Evolutionary conservation across 2,329 filamentous ascomycete species (phyloP).

Genomic region (Chaetomiaceae sp.): DNA sequence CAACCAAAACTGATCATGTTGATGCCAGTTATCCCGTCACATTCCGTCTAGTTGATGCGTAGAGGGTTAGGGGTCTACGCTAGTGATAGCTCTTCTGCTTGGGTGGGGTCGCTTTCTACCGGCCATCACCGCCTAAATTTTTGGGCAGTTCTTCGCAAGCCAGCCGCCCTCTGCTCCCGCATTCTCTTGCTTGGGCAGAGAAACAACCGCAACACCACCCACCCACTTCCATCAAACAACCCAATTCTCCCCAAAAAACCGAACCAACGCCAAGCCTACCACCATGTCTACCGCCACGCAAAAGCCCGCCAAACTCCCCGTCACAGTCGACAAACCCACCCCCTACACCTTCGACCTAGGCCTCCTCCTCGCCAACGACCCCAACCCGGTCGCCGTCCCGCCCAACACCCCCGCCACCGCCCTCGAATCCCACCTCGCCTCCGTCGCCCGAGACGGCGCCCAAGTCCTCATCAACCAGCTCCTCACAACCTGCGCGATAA

Average conservation of each 20-base stretch:
- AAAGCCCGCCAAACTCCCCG: conserved; percentile 49
- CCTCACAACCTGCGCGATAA: conserved; percentile 79
- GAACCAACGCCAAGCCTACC: conserved; percentile 8
- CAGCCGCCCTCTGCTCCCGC: neutral
- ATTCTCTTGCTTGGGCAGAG: neutral
- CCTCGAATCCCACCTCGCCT: conserved; percentile 65
- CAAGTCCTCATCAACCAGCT: conserved; percentile 94
- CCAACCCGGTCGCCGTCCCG: conserved; percentile 68
- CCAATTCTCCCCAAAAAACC: neutral
- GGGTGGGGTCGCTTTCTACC: conserved; percentile 9
- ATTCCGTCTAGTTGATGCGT: too few relatives aligned
- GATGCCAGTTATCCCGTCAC: too few relatives aligned
- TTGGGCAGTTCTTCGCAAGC: neutral
- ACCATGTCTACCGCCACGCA: conserved; percentile 22
- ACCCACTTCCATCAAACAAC: neutral
- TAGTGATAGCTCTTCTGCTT: too few relatives aligned
- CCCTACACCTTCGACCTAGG: conserved; percentile 94
- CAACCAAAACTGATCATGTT: too few relatives aligned
- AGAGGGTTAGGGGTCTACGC: too few relatives aligned
- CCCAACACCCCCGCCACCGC: conserved; percentile 38
- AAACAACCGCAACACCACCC: conserved; percentile 3
- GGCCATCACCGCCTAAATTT: conserved; percentile 13
- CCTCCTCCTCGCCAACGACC: conserved; percentile 78
- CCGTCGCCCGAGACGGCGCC: conserved; percentile 79
- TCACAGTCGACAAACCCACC: conserved; percentile 73